Evolutionary conservation across 2,329 filamentous ascomycete genomes (phyloP), one percentile per base, ranked within the genome.

Genomic region (Aspergillus fumigatus): DNA sequence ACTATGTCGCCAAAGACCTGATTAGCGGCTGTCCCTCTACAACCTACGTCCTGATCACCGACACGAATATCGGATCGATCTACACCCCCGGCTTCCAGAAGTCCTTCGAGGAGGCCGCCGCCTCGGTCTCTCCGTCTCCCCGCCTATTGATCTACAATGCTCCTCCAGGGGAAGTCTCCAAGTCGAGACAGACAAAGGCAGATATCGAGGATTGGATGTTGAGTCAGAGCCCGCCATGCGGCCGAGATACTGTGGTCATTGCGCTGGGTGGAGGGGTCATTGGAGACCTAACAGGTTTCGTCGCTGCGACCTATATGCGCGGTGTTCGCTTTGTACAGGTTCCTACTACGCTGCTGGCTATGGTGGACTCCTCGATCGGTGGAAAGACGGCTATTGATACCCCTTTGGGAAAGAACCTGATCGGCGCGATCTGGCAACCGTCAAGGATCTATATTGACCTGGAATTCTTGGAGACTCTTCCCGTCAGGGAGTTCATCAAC

Each of bases 351-450:
- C 80, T 99, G 56, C 82, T 99, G 53, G 86, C 94, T 62, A 99
- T 99, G 94, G 94, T 99, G 45, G 94, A 99, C 76, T 97, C 93
- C 48, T 96, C 92, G 40, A 97, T 99, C 70, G 94, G 94, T 60
- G 94, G 94, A 61, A 99, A 99, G 81, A 99, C 94, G 9, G 94
- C 94, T 55, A 97, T 99, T 73, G 94, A 99, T 71, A 96, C 91
- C 0, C 92, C 93, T 7, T 84, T 92, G 72, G 94, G 94, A 59
- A 99, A 99, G 81, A 99, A 99, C 72, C 78, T 99, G 60, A 87
- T 99, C 55, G 94, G 94, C 3, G 87, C 93, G 35, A 97, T 99
- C 76, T 97, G 93, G 92, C 94, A 99, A 73, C 94, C 94, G 4
- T 83, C 88, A 68, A 87, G 91, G 61, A 92, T 97, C 63, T 99